These are phyloP conservation scores for Camptophora hylomeconis DNA, from an alignment of 2,329 filamentous ascomycete species.

Conservation along the genomic window DNA sequence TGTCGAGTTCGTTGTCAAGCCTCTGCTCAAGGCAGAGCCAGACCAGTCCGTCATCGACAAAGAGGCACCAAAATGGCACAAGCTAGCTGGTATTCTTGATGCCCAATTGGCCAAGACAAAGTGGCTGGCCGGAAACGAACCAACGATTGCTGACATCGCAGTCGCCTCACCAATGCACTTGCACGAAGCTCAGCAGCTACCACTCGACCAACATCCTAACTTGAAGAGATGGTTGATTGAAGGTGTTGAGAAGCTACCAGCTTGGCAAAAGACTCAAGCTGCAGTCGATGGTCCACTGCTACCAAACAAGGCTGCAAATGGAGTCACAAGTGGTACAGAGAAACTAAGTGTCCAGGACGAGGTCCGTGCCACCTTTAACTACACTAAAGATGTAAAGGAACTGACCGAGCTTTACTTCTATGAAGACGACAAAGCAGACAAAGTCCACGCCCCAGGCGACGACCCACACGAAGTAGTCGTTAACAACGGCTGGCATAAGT, in stretches of 20 bases:
- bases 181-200: constrained; percentile 22
- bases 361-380: constrained; percentile 34
- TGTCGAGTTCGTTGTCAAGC: constrained; percentile 29
- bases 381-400: constrained; percentile 31
- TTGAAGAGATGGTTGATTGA: constrained; percentile 25
- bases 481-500: constrained; percentile 30
- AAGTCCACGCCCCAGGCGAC: constrained; percentile 30
- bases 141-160: constrained; percentile 30
- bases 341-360: constrained; percentile 21
- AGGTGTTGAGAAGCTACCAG: constrained; percentile 25
- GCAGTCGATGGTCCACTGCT: constrained; percentile 26
- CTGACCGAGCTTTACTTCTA: constrained; percentile 26
- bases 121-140: constrained; percentile 24
- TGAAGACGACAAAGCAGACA: constrained; percentile 23
- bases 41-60: constrained; percentile 24
- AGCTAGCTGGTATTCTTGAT: constrained; percentile 26
- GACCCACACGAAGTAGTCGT: constrained; percentile 26
- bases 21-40: constrained; percentile 23
- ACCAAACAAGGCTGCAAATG: constrained; percentile 17
- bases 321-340: constrained; percentile 3
- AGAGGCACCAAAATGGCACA: constrained; percentile 24
- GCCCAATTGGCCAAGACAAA: constrained; percentile 25
- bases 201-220: constrained; percentile 26
- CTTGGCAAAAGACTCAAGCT: constrained; percentile 28
- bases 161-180: constrained; percentile 29